These are phyloP conservation scores for Chytriomyces sp. DNA, from an alignment of 192 early-diverging fungal species.

Conservation along the genomic window DNA sequence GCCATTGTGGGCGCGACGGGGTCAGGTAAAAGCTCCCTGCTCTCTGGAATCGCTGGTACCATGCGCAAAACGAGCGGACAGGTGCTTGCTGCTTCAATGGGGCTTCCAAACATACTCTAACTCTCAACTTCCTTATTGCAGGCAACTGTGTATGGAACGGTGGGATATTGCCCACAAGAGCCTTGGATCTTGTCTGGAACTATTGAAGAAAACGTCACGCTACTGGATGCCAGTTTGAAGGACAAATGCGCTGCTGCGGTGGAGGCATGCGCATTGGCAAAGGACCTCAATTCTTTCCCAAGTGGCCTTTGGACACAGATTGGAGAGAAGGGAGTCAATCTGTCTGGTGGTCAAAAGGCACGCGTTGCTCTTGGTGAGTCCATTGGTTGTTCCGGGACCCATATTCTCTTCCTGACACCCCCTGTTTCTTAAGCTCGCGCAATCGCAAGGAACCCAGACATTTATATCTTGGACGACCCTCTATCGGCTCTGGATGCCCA, in stretches of 20 bases:
- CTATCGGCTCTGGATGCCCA: slow-evolving; percentile 40
- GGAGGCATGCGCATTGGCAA: background rate
- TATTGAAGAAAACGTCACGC: slow-evolving; percentile 70
- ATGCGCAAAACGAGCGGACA: slow-evolving; percentile 61
- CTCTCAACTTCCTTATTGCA: background rate
- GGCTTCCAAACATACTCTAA: slow-evolving; percentile 37
- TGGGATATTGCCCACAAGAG: slow-evolving; percentile 35
- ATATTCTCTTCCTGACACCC: slow-evolving; percentile 37
- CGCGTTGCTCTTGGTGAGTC: slow-evolving; percentile 54
- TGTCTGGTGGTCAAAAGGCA: slow-evolving; percentile 53
- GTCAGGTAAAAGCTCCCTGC: slow-evolving; percentile 74
- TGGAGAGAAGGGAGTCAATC: slow-evolving; percentile 41
- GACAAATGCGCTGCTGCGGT: too few relatives aligned
- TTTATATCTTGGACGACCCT: slow-evolving; percentile 72
- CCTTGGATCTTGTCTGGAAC: slow-evolving; percentile 45
- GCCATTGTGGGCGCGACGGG: slow-evolving; percentile 74
- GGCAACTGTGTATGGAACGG: slow-evolving; percentile 9
- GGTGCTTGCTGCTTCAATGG: too few relatives aligned
- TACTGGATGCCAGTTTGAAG: too few relatives aligned
- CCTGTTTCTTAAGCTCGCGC: slow-evolving; percentile 69
- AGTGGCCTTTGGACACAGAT: slow-evolving; percentile 33
- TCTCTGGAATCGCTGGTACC: slow-evolving; percentile 78
- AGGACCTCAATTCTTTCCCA: slow-evolving; percentile 36
- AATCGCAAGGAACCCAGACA: slow-evolving; percentile 60
- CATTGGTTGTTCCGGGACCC: background rate